Base-by-base conservation (phyloP, 371 early-diverging fungal genomes). In the Choanephora cucurbitarum region DNA sequence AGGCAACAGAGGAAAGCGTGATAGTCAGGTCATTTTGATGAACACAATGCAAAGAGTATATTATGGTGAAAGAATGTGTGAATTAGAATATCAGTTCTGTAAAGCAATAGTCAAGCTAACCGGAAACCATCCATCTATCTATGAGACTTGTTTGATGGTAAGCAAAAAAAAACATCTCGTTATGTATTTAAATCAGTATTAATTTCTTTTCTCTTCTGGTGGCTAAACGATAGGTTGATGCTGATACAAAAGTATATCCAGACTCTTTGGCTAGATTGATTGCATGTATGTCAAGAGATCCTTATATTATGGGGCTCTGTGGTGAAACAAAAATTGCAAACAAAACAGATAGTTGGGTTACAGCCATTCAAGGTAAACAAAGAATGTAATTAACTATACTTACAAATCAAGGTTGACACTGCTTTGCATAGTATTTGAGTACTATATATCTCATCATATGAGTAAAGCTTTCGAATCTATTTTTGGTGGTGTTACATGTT, bases 401-500 rank as follows among this genome's bases (percentile, higher is more conserved):
- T 28, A 28, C 34, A 21, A 10, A 8, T 51, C 31, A 37, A 11
- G 6, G 40, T 39, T 44, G 8, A 49, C 19, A 22, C 23, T n/a
- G 37, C 39, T 24, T n/a, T 18, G 18, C 7, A 3, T 56, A 79
- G 96, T 97, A 4, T 96, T 95, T 82, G 98, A 98, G 77, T 98
- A 98, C 75, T 97, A 93, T 66, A 95, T 96, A 42, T 90, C 91
- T 41, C 98, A 98, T 70, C 96, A 96, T 67, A 83, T 94, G 79
- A 82, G 86, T 57, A 98, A 98, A 70, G 89, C 94, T 0, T 98
- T 98, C 67, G 98, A 98, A 73, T 89, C 91, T 21, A 86, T 96
- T 53, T 98, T 98, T 73, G 98, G 98, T 22, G 93, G 94, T 62
- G 97, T 98, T 10, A 98, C 97, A 9, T 97, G 98, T 69, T 73